A percentile compares a stretch with the other conserved stretches of the same genome.
These are phyloP conservation scores for Ambrosia trifida DNA, from an alignment of 129 eudicot species.

Conservation along the genomic window DNA sequence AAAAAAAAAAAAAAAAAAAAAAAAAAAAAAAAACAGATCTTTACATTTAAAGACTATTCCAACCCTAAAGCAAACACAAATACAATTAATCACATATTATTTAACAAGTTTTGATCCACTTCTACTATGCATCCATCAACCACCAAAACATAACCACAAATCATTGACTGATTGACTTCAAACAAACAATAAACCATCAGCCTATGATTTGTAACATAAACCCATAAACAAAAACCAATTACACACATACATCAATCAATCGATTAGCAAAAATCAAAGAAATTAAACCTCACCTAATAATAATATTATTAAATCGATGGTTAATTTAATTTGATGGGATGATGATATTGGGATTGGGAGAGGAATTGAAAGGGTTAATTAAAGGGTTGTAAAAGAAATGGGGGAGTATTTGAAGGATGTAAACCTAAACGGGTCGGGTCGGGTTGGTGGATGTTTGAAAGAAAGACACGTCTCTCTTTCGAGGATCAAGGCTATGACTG, in stretches of 20 bases:
- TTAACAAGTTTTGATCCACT: neutral
- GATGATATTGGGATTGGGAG: constrained; percentile 1
- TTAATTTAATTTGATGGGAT: neutral
- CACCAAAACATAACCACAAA: neutral
- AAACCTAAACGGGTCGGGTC: constrained; percentile 22
- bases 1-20: neutral
- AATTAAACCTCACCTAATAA: constrained; percentile 29
- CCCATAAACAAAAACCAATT: neutral
- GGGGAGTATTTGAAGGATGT: constrained; percentile 8
- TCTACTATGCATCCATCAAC: neutral
- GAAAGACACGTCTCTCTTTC: constrained; percentile 26
- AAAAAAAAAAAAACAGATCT: neutral
- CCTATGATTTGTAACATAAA: neutral
- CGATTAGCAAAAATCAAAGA: constrained; percentile 6
- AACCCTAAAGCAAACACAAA: neutral
- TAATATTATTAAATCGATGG: constrained; percentile 16
- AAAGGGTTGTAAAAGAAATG: constrained; percentile 1
- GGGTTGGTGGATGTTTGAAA: constrained; percentile 22
- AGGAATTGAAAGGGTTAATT: neutral
- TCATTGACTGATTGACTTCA: neutral
- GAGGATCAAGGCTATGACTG: constrained; percentile 2
- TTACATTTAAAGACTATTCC: neutral
- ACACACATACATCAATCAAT: neutral
- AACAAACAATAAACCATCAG: neutral
- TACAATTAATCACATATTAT: neutral